These are phyloP conservation scores for Hymenotorrendiella dingleyae DNA, from an alignment of 2,329 filamentous ascomycete species.

Conservation along the genomic window DNA sequence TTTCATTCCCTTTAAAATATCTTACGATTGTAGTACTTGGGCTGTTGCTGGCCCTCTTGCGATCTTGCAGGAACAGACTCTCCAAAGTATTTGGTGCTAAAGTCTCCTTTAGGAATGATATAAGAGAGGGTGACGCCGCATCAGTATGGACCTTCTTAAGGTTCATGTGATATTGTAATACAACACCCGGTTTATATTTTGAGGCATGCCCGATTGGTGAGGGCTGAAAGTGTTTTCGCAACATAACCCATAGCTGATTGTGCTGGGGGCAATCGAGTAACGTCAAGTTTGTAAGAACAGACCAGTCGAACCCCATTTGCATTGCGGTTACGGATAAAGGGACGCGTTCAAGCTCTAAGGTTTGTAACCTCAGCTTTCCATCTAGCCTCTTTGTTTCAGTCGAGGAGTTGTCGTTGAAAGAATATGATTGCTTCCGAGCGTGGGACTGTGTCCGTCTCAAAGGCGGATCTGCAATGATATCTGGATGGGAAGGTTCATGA, in stretches of 20 bases:
- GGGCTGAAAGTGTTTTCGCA: conserved; percentile 57
- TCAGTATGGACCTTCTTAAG: conserved; percentile 74
- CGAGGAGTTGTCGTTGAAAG: conserved; percentile 21
- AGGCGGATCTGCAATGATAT: conserved; percentile 14
- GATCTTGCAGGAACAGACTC: conserved; percentile 70
- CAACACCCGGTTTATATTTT: conserved; percentile 28
- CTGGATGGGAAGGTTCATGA: conserved; percentile 7
- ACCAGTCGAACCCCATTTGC: conserved; percentile 69
- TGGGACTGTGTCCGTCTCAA: conserved; percentile 23
- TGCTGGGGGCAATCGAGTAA: conserved; percentile 68
- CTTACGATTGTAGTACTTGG: conserved; percentile 52
- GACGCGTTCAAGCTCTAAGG: conserved; percentile 69
- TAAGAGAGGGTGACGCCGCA: conserved; percentile 59
- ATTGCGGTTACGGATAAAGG: conserved; percentile 68
- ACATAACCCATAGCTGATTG: conserved; percentile 68
- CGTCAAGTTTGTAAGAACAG: conserved; percentile 62
- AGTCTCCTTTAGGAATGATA: conserved; percentile 71
- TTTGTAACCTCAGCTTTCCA: conserved; percentile 60
- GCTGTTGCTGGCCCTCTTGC: conserved; percentile 42
- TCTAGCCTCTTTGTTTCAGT: conserved; percentile 39
- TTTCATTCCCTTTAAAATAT: no score
- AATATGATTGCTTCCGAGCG: conserved; percentile 20
- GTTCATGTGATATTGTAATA: conserved; percentile 53
- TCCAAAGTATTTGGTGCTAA: conserved; percentile 76
- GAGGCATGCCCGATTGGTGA: conserved; percentile 22